These are phyloP conservation scores for Henningerozyma blattae DNA, from an alignment of 805 yeast genomes.

Conservation along the genomic window DNA sequence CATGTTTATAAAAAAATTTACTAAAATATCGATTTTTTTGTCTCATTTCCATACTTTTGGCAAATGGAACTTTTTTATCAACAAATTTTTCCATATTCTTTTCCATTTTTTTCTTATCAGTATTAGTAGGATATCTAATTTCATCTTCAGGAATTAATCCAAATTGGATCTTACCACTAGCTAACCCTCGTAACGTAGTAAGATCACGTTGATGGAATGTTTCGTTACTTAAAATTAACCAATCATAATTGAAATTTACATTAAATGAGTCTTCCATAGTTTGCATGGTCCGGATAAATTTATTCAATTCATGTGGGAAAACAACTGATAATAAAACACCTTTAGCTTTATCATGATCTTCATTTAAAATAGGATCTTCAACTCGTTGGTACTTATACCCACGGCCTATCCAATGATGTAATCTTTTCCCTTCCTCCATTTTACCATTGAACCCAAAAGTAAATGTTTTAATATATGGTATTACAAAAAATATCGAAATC, in stretches of 20 bases:
- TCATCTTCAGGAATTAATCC: constrained; percentile 29
- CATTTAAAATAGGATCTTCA: background rate
- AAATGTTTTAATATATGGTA: too few relatives aligned
- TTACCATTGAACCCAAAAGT: too few relatives aligned
- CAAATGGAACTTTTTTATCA: constrained; percentile 43
- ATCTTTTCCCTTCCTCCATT: background rate
- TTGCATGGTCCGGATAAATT: constrained; percentile 29
- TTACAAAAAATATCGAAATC: too few relatives aligned
- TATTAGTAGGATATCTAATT: constrained; percentile 49
- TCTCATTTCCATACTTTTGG: constrained; percentile 50
- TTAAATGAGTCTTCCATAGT: constrained; percentile 57
- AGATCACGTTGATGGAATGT: constrained; percentile 50
- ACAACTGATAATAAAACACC: constrained; percentile 1
- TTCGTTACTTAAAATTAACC: constrained; percentile 62
- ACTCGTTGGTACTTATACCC: background rate
- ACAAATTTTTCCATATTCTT: constrained; percentile 31
- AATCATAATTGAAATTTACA: constrained; percentile 59
- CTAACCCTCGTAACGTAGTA: constrained; percentile 27
- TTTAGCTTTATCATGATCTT: background rate
- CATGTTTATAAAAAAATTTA: constrained; percentile 49
- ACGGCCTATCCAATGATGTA: background rate
- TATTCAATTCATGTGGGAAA: background rate
- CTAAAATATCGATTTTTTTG: constrained; percentile 78
- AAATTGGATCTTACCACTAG: constrained; percentile 33
- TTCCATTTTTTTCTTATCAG: constrained; percentile 34